These are phyloP conservation scores for Cyclotella baltica DNA, from an alignment of 108 stramenopile genomes.

Conservation along the genomic window DNA sequence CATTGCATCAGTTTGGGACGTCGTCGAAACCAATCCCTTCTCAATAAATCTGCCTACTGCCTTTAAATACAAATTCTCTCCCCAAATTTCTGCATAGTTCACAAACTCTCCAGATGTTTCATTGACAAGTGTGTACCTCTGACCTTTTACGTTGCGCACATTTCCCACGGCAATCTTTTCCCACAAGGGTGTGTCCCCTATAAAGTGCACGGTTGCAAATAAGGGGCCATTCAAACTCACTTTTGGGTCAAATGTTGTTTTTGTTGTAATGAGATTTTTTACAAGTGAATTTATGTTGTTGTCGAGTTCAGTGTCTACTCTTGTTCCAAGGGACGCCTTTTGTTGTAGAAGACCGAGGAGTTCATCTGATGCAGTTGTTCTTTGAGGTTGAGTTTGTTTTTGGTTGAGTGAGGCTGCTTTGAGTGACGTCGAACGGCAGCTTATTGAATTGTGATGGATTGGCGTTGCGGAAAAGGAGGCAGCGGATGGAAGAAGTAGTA, in stretches of 20 bases:
- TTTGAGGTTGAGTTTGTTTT: neutral
- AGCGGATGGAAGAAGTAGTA: no score
- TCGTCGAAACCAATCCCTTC: constrained; percentile 15
- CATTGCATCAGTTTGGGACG: neutral
- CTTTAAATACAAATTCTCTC: constrained; percentile 41
- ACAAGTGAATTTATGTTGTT: constrained; percentile 32
- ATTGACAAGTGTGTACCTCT: constrained; percentile 30
- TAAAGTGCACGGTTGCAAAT: constrained; percentile 43
- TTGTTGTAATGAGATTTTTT: constrained; percentile 31
- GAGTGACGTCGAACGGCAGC: neutral
- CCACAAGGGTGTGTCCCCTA: constrained; percentile 48
- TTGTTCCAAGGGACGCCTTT: constrained; percentile 1
- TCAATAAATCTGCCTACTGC: constrained; percentile 28
- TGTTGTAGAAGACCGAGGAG: constrained; percentile 17
- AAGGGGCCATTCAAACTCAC: constrained; percentile 37
- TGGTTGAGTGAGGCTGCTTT: neutral
- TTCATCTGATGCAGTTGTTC: constrained; percentile 17
- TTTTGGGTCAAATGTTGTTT: constrained; percentile 34
- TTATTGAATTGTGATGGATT: no score
- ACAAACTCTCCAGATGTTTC: constrained; percentile 21
- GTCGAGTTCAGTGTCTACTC: neutral
- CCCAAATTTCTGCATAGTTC: constrained; percentile 53
- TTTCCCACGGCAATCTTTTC: constrained; percentile 33
- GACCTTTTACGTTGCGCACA: constrained; percentile 45
- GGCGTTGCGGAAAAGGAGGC: no score